Evolutionary conservation across 441 rosid species (phyloP).

Genomic region (Populus trichocarpa): DNA sequence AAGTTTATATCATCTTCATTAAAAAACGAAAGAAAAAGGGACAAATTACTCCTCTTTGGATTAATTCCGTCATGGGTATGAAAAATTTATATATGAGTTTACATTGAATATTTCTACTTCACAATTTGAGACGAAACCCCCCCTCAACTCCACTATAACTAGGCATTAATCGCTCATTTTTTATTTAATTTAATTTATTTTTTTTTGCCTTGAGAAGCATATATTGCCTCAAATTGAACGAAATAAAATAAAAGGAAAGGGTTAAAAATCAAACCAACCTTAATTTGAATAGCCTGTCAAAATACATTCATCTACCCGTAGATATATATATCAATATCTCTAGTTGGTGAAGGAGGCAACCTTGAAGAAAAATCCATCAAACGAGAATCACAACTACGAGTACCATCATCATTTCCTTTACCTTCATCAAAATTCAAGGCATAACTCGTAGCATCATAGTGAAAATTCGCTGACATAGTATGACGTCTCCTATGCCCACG

Average conservation of each 20-base stretch:
- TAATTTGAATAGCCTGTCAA: no score
- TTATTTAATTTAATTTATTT: no score
- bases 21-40: no score
- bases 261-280: not conserved
- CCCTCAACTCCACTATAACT: no score
- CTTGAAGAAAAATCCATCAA: slow-evolving; percentile 34
- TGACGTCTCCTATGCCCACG: slow-evolving; percentile 26
- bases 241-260: not conserved
- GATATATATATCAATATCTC: not conserved
- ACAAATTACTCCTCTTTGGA: no score
- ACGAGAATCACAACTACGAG: not conserved
- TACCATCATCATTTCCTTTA: not conserved
- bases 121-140: not conserved
- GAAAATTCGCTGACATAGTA: slow-evolving; percentile 24
- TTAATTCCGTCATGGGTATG: no score
- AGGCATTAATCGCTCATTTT: not conserved
- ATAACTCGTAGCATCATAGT: slow-evolving; percentile 39
- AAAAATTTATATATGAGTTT: no score
- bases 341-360: slow-evolving; percentile 34
- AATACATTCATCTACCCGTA: not conserved
- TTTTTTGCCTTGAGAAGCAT: not conserved
- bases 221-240: not conserved
- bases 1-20: no score
- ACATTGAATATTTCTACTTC: not conserved
- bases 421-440: slow-evolving; percentile 47